A percentile compares a stretch with the other conserved stretches of the same genome.
These are phyloP conservation scores for Blumeria hordei DNA, from an alignment of 2,329 filamentous ascomycete species.

Conservation along the genomic window DNA sequence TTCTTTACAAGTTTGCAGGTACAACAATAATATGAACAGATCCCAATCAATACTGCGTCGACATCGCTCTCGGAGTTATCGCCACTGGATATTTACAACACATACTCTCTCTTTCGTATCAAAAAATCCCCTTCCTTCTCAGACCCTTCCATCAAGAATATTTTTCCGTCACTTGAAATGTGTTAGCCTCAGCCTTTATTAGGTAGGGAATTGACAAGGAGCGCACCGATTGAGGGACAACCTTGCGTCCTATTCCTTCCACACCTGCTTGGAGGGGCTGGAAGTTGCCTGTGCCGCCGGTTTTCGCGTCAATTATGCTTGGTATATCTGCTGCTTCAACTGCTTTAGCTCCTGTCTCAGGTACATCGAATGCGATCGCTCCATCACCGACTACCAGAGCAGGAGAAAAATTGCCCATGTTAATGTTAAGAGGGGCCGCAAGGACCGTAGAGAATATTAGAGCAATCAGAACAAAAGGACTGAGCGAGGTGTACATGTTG, in stretches of 20 bases:
- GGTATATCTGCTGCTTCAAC: neutral
- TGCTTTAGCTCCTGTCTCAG: neutral
- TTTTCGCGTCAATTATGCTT: neutral
- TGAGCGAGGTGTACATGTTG: neutral
- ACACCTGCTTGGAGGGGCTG: neutral
- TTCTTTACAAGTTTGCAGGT: too few relatives aligned
- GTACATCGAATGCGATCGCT: constrained; percentile 6
- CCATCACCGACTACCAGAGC: constrained; percentile 10
- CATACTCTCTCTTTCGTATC: too few relatives aligned
- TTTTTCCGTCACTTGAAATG: too few relatives aligned
- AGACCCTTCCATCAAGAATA: too few relatives aligned
- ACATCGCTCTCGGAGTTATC: too few relatives aligned
- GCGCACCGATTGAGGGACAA: neutral
- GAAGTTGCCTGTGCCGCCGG: neutral
- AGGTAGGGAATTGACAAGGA: neutral
- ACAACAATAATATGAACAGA: too few relatives aligned
- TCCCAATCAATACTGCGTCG: too few relatives aligned
- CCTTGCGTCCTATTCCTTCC: neutral
- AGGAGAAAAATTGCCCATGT: constrained; percentile 8
- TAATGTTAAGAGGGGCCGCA: constrained; percentile 7
- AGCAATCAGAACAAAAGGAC: neutral
- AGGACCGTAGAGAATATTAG: constrained; percentile 4
- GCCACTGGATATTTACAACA: too few relatives aligned
- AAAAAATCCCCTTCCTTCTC: too few relatives aligned
- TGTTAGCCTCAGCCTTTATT: too few relatives aligned